Percentiles rank a stretch among this genome's conserved stretches.
Conservation (phyloP, 257 asterid genomes). For the Parsonsia alboflavescens region DNA sequence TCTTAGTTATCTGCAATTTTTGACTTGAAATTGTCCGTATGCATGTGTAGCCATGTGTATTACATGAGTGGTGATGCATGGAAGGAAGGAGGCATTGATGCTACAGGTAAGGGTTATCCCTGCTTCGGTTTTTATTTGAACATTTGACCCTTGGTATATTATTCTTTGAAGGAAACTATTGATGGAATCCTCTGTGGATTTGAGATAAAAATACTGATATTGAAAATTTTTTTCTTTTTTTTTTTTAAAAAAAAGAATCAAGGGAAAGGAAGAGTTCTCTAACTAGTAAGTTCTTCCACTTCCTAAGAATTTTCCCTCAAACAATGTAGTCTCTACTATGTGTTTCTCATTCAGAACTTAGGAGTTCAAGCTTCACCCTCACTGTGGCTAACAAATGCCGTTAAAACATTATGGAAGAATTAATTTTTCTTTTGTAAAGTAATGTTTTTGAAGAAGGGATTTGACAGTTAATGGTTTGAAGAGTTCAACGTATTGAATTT, state of each 20-base stretch:
- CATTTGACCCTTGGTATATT: not conserved
- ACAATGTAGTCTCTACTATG: not conserved
- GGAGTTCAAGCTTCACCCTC: not conserved
- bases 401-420: not conserved
- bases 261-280: not conserved
- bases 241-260: not conserved
- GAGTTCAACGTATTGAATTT: not conserved
- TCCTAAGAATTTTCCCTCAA: not conserved
- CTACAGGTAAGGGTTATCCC: constrained; percentile 68
- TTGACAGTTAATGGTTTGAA: not conserved
- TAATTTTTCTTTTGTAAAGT: not conserved
- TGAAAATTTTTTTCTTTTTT: no score
- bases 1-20: not conserved
- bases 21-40: constrained; percentile 22
- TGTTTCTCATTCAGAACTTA: not conserved
- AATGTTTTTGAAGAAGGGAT: not conserved
- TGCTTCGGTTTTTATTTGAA: not conserved
- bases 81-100: constrained; percentile 99
- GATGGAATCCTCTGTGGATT: not conserved
- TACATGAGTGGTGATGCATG: constrained; percentile 99
- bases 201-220: not conserved
- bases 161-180: not conserved
- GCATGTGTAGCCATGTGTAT: constrained; percentile 81
- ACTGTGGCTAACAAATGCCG: not conserved
- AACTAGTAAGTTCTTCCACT: not conserved